Percentiles rank a stretch among this genome's conserved stretches.
Conservation (phyloP, 495 filamentous ascomycete genomes). For the Xylona heveae region DNA sequence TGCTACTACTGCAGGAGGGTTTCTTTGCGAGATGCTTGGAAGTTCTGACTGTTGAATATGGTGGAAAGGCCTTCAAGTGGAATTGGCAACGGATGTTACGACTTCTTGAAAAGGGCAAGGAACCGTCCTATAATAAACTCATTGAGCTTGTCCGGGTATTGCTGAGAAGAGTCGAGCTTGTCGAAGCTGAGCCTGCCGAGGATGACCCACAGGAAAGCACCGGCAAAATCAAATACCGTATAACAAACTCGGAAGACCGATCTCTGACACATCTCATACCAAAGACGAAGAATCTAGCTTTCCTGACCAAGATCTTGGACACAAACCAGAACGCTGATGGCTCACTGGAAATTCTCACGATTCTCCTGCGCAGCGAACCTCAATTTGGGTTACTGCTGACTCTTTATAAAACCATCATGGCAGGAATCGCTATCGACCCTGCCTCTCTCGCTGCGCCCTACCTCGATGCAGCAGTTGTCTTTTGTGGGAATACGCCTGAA, state of each 20-base stretch:
- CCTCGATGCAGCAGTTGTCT: conserved; percentile 26
- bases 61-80: conserved; percentile 27
- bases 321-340: conserved; percentile 15
- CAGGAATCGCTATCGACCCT: conserved; percentile 31
- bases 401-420: conserved; percentile 25
- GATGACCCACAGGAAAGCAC: conserved; percentile 1
- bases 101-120: conserved; percentile 32
- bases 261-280: conserved; percentile 12
- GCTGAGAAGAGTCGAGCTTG: conserved; percentile 21
- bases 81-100: conserved; percentile 30
- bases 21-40: conserved; percentile 34
- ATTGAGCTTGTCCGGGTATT: conserved; percentile 22
- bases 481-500: conserved; percentile 23
- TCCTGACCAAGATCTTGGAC: conserved; percentile 25
- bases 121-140: conserved; percentile 21
- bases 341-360: conserved; percentile 18
- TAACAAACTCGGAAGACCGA: not conserved
- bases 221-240: not conserved
- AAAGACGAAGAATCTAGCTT: conserved; percentile 14
- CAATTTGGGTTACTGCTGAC: conserved; percentile 17
- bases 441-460: conserved; percentile 31
- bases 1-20: conserved; percentile 28
- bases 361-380: conserved; percentile 25
- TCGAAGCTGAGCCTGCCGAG: conserved; percentile 7
- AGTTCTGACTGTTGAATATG: conserved; percentile 35